Evolutionary conservation across 371 early-diverging fungal genomes (phyloP).

Genomic region (Mucor velutinosus): DNA sequence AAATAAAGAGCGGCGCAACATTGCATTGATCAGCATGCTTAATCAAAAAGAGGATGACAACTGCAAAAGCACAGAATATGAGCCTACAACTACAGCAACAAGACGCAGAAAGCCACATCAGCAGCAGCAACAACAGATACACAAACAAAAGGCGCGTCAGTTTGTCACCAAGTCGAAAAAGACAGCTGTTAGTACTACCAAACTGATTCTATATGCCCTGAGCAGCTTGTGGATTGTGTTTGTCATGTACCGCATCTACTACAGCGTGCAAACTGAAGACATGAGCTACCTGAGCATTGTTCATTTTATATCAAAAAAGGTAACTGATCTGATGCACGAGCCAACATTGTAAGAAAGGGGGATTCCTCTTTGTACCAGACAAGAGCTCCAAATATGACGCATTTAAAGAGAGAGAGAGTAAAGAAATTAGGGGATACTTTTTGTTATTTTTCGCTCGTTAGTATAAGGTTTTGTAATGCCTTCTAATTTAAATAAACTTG

Average conservation of each 20-base stretch:
- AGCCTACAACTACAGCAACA: neutral
- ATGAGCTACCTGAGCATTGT: constrained; percentile 20
- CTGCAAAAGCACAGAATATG: neutral
- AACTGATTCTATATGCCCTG: neutral
- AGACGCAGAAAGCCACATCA: neutral
- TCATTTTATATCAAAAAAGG: constrained; percentile 19
- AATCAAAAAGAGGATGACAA: neutral
- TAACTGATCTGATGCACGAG: constrained; percentile 3
- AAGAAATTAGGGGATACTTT: neutral
- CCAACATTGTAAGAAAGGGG: neutral
- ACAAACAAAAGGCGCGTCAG: neutral
- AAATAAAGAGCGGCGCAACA: neutral
- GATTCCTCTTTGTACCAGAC: neutral
- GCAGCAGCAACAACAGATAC: constrained; percentile 1
- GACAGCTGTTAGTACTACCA: neutral
- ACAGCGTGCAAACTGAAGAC: constrained; percentile 8
- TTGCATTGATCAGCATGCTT: constrained; percentile 13
- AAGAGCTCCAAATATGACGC: neutral
- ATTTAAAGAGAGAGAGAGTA: neutral
- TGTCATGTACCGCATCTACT: constrained; percentile 8
- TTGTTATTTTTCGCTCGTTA: neutral
- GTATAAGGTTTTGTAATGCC: neutral
- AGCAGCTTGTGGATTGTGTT: constrained; percentile 15
- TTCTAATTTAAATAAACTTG: neutral
- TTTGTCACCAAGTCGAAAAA: neutral